Evolutionary conservation across 2,329 filamentous ascomycete genomes (phyloP), one percentile per base, ranked within the genome.

Genomic region (Lecanicillium sp.): DNA sequence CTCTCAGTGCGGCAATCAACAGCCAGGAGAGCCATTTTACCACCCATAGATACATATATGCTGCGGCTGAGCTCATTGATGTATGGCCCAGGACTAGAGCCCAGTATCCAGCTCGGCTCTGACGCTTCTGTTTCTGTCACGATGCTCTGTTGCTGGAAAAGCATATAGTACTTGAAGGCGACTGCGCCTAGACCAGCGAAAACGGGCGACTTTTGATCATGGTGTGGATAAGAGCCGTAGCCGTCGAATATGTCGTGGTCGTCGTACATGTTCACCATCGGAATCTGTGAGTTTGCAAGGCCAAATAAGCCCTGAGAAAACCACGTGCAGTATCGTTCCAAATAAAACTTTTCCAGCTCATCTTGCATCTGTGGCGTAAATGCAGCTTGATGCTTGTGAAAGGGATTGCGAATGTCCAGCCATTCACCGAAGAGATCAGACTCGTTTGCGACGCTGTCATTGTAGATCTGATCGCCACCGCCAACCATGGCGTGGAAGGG

Each of bases 401-500:
- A 63, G 1, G 84, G 78, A 48, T 92, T 88, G 55, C 81, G 85
- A 48, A 85, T 85, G 46, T 77, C 72, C 12, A 90, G 73, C 92
- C 92, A 98, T 45, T 87, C 77, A 41, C 77, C 76, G 66, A 96
- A 95, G 16, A 84, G 67, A 3, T 66, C 68, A 3, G 86, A 86
- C 43, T 94, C 71, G 32, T 78, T 70, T 62, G 85, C 83, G 14
- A 89, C 81, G 12, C 75, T 75, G 57, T 98, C 92, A 49, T 95
- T 96, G 64, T 95, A 98, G 45, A 98, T 84, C 60, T 98, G 92
- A 54, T 96, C 90, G 41, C 92, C 92, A 34, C 92, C 94, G 27
- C 92, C 94, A 48, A 98, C 75, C 92, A 98, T 98, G 39, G 95
- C 88, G 59, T 98, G 94, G 65, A 96, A 98, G 3, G 92, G 92